These are phyloP conservation scores for Cryphonectria naterciae DNA, from an alignment of 2,329 filamentous ascomycete species.

Conservation along the genomic window DNA sequence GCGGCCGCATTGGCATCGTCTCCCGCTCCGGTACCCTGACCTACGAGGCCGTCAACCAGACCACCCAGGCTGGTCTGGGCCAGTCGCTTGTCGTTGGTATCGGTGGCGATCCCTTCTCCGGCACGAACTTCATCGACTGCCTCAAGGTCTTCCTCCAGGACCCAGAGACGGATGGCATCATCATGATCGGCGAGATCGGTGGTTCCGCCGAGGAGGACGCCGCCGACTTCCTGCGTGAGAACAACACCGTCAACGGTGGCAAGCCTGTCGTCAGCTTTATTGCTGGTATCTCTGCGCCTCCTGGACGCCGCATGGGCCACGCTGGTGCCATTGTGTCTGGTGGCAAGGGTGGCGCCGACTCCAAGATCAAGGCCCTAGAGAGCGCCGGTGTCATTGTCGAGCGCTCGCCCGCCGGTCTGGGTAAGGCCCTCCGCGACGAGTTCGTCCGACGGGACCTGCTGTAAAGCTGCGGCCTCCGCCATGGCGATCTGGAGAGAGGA, in stretches of 20 bases:
- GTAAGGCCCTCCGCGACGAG: constrained; percentile 91
- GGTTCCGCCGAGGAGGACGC: constrained; percentile 97
- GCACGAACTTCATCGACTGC: constrained; percentile 99
- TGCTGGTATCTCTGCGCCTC: constrained; percentile 95
- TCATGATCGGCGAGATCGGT: constrained; percentile 99
- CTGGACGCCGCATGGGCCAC: constrained; percentile 97
- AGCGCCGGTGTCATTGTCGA: constrained; percentile 93
- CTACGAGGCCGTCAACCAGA: constrained; percentile 99
- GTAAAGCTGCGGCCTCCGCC: constrained; percentile 60
- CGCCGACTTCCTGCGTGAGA: constrained; percentile 88
- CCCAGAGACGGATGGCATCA: constrained; percentile 96
- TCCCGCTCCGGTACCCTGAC: constrained; percentile 97
- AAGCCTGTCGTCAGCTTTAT: constrained; percentile 99
- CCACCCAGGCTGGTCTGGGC: constrained; percentile 92
- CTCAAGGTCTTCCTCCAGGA: constrained; percentile 96
- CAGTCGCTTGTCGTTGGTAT: constrained; percentile 99
- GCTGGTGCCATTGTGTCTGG: constrained; percentile 97
- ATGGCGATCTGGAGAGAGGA: not conserved
- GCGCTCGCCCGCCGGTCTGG: constrained; percentile 87
- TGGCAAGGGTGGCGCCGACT: constrained; percentile 96
- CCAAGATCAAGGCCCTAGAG: constrained; percentile 95
- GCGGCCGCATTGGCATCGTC: constrained; percentile 97
- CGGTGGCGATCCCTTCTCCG: constrained; percentile 96
- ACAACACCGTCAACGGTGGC: constrained; percentile 81
- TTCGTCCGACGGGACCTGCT: constrained; percentile 96